A percentile compares a stretch with the other conserved stretches of the same genome.
These are phyloP conservation scores for Eimeria maxima DNA, from an alignment of 169 alveolate species.

Conservation along the genomic window DNA sequence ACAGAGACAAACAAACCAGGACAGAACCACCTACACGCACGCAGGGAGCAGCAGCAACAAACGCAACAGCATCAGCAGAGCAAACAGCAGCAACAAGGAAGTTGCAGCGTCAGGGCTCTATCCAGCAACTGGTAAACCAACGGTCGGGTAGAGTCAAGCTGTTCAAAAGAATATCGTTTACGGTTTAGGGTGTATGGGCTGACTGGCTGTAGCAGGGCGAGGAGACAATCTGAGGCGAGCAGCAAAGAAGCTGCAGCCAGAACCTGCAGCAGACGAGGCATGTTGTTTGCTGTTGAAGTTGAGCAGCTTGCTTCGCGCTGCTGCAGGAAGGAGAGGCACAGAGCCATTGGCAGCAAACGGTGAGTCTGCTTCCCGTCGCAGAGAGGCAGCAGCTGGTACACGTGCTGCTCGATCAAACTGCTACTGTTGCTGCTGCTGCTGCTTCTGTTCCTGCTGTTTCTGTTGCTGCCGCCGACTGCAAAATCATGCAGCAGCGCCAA, in stretches of 20 bases:
- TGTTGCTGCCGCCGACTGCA: slow-evolving; percentile 43
- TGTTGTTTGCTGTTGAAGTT: neutral
- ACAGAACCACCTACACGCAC: slow-evolving; percentile 4
- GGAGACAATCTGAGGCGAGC: slow-evolving; percentile 27
- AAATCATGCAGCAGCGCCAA: slow-evolving; percentile 58
- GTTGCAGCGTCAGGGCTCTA: neutral
- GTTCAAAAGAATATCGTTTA: neutral
- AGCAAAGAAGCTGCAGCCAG: slow-evolving; percentile 10
- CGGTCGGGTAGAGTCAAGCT: neutral
- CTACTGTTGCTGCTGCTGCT: slow-evolving; percentile 35
- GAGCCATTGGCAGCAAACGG: slow-evolving; percentile 32
- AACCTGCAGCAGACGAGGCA: neutral
- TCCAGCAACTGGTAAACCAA: neutral
- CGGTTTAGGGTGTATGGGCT: slow-evolving; percentile 3
- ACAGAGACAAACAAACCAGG: slow-evolving; percentile 32
- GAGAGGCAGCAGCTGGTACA: slow-evolving; percentile 44
- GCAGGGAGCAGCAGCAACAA: slow-evolving; percentile 33
- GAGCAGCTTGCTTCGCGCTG: neutral
- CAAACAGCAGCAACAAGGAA: neutral
- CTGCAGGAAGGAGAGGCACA: slow-evolving; percentile 42
- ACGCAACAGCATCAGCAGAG: slow-evolving; percentile 4
- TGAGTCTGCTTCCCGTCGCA: neutral
- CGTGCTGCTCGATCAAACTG: slow-evolving; percentile 25
- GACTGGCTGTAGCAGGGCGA: slow-evolving; percentile 56
- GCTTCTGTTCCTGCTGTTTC: slow-evolving; percentile 58